A percentile compares a stretch with the other conserved stretches of the same genome.
Conservation (phyloP, 78 protist species). For the Parvularia atlantis region DNA sequence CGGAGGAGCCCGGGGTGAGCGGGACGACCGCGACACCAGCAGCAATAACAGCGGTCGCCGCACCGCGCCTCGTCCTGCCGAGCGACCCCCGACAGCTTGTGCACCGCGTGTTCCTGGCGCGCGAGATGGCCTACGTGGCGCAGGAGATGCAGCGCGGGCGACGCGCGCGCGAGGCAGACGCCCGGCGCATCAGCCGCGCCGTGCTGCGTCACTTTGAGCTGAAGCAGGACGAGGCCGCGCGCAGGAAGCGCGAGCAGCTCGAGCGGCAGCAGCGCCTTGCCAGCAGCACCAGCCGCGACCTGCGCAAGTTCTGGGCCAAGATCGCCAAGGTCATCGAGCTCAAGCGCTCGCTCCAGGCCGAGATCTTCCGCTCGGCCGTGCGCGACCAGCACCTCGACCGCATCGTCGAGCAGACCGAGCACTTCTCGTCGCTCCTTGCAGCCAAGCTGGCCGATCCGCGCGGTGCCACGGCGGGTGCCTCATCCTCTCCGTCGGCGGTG, state of each 20-base stretch:
- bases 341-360: conserved; percentile 15
- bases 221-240: background rate
- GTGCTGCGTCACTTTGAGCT: background rate
- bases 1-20: background rate
- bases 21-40: background rate
- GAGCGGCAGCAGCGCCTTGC: conserved; percentile 19
- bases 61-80: conserved; percentile 32
- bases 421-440: conserved; percentile 18
- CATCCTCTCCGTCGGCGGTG: background rate
- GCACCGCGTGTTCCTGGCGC: conserved; percentile 26
- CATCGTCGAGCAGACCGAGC: conserved; percentile 59
- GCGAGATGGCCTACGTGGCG: conserved; percentile 59
- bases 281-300: conserved; percentile 8
- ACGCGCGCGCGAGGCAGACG: conserved; percentile 22
- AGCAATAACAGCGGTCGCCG: background rate
- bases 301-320: conserved; percentile 37
- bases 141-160: conserved; percentile 59
- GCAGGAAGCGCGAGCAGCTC: too few relatives aligned
- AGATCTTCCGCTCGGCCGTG: conserved; percentile 2
- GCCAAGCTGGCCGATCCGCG: conserved; percentile 25
- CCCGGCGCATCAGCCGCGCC: conserved; percentile 23
- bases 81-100: conserved; percentile 26
- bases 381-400: conserved; percentile 54
- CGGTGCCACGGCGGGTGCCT: background rate
- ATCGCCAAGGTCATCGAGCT: conserved; percentile 32